Base-by-base conservation (phyloP, 2,329 filamentous ascomycete species). In the Diaporthe sp. region DNA sequence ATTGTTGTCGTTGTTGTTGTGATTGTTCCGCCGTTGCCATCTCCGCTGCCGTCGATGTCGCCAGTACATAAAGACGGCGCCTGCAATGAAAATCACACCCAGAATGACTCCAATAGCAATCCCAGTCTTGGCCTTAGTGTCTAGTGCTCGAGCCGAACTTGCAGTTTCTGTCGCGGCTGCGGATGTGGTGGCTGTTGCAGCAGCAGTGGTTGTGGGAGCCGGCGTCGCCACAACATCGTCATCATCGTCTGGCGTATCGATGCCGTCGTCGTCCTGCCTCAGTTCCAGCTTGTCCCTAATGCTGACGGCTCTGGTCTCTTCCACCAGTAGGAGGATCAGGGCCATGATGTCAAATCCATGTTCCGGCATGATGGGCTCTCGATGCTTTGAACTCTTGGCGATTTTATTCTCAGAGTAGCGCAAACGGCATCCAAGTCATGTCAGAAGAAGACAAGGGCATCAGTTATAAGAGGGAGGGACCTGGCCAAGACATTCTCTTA, bases 51-150 rank as follows among this genome's bases (percentile, higher is more conserved):
- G 65, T 49, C 49, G 63, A 53, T 63, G 58, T 10, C 72, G 22
- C 44, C 57, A 47, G 71, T 63, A 73, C 71, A 73, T 51, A 15
- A 73, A 73, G 5, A 65, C 39, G 22, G 20, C 44, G n/a, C 39
- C 57, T 2, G 44, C 71, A 3, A 73, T 34, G 34, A 63, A 61
- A 17, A 65, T 49, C 2, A 61, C 42, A 12, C 34, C 34, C 20
- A 73, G n/a, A 39, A 73, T 73, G 20, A 61, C 58, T 25, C 55
- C 71, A n/a, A 73, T 61, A n/a, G 71, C 71, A 13, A 72, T 72
- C 5, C 55, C 71, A 25, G 28, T 42, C 44, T 72, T 72, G 57
- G 57, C 17, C 1, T 25, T 44, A 9, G 34, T 42, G 42, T 65
- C 71, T 34, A 73, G 47, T 73, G n/a, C n/a, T 9, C 55, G 49